These are phyloP conservation scores for Penicillium flavigenum DNA, from an alignment of 495 filamentous ascomycete species.

Conservation along the genomic window DNA sequence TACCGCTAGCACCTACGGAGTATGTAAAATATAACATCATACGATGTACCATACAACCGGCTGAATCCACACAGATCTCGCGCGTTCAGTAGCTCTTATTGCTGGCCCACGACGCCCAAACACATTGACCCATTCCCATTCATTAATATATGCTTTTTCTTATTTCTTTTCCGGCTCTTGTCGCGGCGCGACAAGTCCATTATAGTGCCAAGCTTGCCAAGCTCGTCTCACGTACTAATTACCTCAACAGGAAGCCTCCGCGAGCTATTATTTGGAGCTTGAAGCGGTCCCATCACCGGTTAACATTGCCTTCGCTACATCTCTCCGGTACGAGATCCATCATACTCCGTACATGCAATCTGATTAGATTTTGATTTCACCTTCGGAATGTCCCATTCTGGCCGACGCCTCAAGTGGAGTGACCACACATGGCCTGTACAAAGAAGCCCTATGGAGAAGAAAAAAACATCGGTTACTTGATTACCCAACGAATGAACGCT, in stretches of 20 bases:
- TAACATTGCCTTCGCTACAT: not conserved
- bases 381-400: constrained; percentile 1
- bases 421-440: not conserved
- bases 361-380: constrained; percentile 3
- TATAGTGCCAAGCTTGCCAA: constrained; percentile 10
- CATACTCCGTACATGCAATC: not conserved
- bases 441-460: not conserved
- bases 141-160: not conserved
- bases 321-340: not conserved
- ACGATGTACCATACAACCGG: not conserved
- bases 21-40: not conserved
- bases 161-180: constrained; percentile 8
- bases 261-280: constrained; percentile 3
- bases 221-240: not conserved
- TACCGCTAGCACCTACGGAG: not conserved
- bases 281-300: not conserved
- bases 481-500: not conserved
- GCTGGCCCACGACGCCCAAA: not conserved
- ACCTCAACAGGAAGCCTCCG: constrained; percentile 1
- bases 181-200: constrained; percentile 5
- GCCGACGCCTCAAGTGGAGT: not conserved
- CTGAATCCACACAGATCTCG: not conserved
- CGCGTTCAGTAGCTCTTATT: not conserved
- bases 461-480: not conserved
- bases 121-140: not conserved